A percentile compares a stretch with the other conserved stretches of the same genome.
Evolutionary conservation across 1,284 basidiomycete species (phyloP).

Genomic region (Irpex lacteus): DNA sequence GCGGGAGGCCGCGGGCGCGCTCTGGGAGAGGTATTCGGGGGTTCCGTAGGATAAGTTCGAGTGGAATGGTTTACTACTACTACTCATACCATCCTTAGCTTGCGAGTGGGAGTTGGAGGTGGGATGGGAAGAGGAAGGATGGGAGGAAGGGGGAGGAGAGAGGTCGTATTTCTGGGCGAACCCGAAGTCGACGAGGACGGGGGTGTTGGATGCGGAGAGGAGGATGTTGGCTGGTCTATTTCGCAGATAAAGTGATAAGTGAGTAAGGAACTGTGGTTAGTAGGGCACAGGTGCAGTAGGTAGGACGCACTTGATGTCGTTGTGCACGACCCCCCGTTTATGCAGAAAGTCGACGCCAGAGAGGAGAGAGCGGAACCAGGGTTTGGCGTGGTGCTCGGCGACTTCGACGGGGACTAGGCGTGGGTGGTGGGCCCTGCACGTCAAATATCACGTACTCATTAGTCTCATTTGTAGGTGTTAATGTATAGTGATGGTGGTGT

Average conservation of each 20-base stretch:
- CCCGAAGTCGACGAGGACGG: slow-evolving; percentile 89
- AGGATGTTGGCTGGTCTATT: slow-evolving; percentile 87
- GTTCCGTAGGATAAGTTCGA: slow-evolving; percentile 87
- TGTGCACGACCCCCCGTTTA: slow-evolving; percentile 85
- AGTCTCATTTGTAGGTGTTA: no score
- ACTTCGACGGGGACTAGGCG: slow-evolving; percentile 82
- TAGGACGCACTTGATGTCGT: slow-evolving; percentile 84
- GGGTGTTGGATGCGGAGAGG: slow-evolving; percentile 67
- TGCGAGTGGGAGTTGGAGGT: no score
- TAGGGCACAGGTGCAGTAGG: no score
- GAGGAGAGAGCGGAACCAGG: slow-evolving; percentile 85
- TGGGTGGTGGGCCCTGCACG: slow-evolving; percentile 68
- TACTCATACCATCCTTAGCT: no score
- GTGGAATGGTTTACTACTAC: slow-evolving; percentile 45
- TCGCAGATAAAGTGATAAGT: no score
- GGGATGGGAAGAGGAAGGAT: no score
- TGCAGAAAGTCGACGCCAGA: slow-evolving; percentile 89
- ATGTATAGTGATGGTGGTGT: no score
- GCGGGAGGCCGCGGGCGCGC: slow-evolving; percentile 78
- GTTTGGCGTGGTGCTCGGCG: slow-evolving; percentile 69
- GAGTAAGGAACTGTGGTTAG: no score
- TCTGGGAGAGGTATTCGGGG: slow-evolving; percentile 93
- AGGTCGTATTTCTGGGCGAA: slow-evolving; percentile 83
- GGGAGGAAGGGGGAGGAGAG: slow-evolving; percentile 26
- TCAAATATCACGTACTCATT: no score